Evolutionary conservation across 306 rosid genomes (phyloP).

Genomic region (Gastrolobium bilobum): DNA sequence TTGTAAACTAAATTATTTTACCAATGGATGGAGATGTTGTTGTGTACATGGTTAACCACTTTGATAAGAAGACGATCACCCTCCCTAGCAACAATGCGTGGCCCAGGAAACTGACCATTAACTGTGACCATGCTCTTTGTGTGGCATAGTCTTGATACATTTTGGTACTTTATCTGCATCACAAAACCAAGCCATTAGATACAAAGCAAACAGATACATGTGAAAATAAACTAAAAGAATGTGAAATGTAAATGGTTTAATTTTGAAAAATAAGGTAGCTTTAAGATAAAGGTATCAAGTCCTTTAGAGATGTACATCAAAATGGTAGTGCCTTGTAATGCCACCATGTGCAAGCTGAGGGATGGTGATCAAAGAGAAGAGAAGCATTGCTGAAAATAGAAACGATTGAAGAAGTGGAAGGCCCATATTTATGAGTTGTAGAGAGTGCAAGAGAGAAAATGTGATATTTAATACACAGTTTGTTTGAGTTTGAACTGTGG

Average conservation of each 20-base stretch:
- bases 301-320: slow-evolving; percentile 45
- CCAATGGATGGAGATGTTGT: slow-evolving; percentile 66
- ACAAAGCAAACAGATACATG: neutral
- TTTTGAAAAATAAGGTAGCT: slow-evolving; percentile 2
- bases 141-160: slow-evolving; percentile 62
- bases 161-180: slow-evolving; percentile 48
- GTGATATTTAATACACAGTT: neutral
- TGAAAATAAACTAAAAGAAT: neutral
- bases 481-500: neutral
- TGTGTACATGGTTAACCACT: slow-evolving; percentile 58
- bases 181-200: neutral
- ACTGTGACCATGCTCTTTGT: slow-evolving; percentile 62
- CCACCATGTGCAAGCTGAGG: slow-evolving; percentile 43
- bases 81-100: slow-evolving; percentile 60
- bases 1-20: neutral
- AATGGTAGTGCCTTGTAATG: slow-evolving; percentile 61
- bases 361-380: slow-evolving; percentile 1
- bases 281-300: neutral
- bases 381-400: slow-evolving; percentile 43
- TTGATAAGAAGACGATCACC: slow-evolving; percentile 60
- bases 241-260: neutral
- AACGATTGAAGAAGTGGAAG: slow-evolving; percentile 12
- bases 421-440: slow-evolving; percentile 51
- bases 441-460: slow-evolving; percentile 4
- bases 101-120: slow-evolving; percentile 65